Conservation (phyloP, 768 basidiomycete species). For the Crassisporium funariophilum region DNA sequence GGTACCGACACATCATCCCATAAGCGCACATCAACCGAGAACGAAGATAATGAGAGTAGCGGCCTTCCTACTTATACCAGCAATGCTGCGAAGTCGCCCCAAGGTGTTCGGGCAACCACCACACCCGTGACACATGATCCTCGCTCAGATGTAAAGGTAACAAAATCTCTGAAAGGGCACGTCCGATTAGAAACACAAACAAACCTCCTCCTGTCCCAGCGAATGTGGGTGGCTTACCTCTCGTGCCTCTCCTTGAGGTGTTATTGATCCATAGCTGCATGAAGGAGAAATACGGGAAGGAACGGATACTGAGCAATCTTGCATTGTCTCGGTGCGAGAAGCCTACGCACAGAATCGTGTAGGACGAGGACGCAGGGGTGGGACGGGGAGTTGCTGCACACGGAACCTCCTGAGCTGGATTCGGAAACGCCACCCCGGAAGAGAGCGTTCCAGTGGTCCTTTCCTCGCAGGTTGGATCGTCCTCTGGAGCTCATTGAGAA, state of each 20-base stretch:
- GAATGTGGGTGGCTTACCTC: too few relatives aligned
- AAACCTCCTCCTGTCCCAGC: too few relatives aligned
- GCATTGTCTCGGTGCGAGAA: conserved; percentile 4
- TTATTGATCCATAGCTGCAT: conserved; percentile 7
- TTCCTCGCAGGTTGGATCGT: neutral
- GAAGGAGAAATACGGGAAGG: conserved; percentile 1
- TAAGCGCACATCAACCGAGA: too few relatives aligned
- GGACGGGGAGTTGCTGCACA: neutral
- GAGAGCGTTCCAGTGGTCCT: neutral
- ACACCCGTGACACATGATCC: too few relatives aligned
- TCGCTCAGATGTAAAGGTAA: too few relatives aligned
- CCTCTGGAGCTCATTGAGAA: neutral
- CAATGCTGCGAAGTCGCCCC: too few relatives aligned
- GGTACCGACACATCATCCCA: too few relatives aligned
- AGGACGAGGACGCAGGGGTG: neutral
- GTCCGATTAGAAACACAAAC: too few relatives aligned
- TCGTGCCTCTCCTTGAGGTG: conserved; percentile 9
- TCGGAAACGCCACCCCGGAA: neutral
- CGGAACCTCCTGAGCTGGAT: neutral
- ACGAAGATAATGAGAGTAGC: too few relatives aligned
- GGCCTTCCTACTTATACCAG: too few relatives aligned
- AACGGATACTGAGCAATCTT: conserved; percentile 2
- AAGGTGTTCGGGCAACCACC: too few relatives aligned
- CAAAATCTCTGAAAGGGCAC: too few relatives aligned
- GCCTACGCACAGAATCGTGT: neutral